Evolutionary conservation across 1,139 yeast species (phyloP).

Genomic region (Yamadazyma triangularis): DNA sequence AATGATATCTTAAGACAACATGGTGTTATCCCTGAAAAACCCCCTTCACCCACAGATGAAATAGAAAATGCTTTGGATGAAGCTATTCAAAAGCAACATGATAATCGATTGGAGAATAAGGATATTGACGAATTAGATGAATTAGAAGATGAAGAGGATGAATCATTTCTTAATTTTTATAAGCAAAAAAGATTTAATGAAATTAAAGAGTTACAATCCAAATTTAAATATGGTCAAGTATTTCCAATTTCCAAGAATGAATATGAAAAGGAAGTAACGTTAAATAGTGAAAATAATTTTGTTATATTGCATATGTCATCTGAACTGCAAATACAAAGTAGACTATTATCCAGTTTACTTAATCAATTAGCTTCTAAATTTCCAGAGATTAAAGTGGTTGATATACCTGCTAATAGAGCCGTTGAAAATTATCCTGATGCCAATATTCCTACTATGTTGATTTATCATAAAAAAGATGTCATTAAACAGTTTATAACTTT

Average conservation of each 20-base stretch:
- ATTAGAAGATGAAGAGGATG: constrained; percentile 77
- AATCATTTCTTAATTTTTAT: constrained; percentile 67
- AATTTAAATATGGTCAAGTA: constrained; percentile 72
- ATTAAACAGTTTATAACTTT: constrained; percentile 76
- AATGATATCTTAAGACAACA: constrained; percentile 87
- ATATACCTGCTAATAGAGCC: constrained; percentile 83
- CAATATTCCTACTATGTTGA: constrained; percentile 85
- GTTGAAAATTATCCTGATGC: constrained; percentile 86
- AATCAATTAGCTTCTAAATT: constrained; percentile 50
- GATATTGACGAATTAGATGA: constrained; percentile 78
- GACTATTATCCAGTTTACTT: constrained; percentile 58
- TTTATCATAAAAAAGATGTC: constrained; percentile 74
- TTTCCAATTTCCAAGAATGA: constrained; percentile 80
- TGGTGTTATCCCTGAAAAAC: constrained; percentile 89
- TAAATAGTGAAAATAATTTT: constrained; percentile 55
- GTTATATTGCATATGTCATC: constrained; percentile 79
- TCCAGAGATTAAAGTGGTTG: constrained; percentile 86
- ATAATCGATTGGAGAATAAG: constrained; percentile 67
- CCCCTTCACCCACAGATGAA: constrained; percentile 84
- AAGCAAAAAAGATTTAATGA: constrained; percentile 74
- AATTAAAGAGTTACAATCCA: constrained; percentile 53
- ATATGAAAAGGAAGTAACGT: constrained; percentile 79
- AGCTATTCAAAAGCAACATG: constrained; percentile 72
- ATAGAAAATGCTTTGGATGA: constrained; percentile 85
- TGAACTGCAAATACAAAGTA: constrained; percentile 67